Conservation (phyloP, 192 early-diverging fungal genomes). For the Rhizophagus clarus region DNA sequence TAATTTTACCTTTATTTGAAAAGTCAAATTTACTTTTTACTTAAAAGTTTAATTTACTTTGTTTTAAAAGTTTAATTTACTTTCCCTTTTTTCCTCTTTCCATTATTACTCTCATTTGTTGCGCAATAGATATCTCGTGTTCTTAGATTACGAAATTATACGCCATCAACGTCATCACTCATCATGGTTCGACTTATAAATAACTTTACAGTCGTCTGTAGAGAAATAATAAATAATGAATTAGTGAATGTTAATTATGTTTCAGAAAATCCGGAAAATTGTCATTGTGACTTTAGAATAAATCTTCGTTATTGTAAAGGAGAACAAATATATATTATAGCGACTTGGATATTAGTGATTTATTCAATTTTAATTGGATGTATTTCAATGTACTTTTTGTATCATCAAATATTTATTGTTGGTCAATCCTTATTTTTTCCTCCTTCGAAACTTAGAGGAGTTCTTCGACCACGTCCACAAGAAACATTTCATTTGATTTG, state of each 20-base stretch:
- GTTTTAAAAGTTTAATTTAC: no score
- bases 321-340: neutral
- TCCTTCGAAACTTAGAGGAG: constrained; percentile 1
- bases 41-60: no score
- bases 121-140: no score
- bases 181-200: neutral
- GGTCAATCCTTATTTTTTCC: neutral
- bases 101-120: no score
- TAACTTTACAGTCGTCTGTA: neutral
- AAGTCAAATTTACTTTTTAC: no score
- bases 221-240: neutral
- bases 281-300: constrained; percentile 23
- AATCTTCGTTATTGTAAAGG: constrained; percentile 3
- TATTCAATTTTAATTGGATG: neutral
- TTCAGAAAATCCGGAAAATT: neutral
- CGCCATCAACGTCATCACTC: neutral
- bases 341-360: neutral
- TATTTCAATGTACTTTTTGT: neutral
- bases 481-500: constrained; percentile 7
- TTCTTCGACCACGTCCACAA: constrained; percentile 22
- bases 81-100: no score
- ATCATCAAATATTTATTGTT: neutral
- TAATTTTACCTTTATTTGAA: no score
- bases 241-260: neutral
- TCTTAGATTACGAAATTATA: neutral